A percentile compares a stretch with the other conserved stretches of the same genome.
phyloP scores from a whole-genome alignment of 2,329 filamentous ascomycete genomes.

The Xylaria arbuscula region DNA sequence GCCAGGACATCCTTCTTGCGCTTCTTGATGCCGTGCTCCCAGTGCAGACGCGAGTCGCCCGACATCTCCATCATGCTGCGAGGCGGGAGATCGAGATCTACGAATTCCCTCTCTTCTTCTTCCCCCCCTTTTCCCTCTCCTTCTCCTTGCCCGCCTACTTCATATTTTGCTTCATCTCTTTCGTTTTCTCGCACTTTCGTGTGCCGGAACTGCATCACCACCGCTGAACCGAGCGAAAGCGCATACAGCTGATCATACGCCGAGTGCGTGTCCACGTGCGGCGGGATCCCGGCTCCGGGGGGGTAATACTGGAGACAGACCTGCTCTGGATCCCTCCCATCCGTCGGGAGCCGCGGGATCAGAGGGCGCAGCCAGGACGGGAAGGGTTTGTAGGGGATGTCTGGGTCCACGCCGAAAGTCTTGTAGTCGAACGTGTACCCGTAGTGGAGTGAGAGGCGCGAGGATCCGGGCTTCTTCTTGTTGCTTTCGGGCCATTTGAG shows the following conservation, averaged over 20 bases:
- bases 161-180: too few relatives aligned
- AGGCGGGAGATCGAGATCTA: conserved; percentile 59
- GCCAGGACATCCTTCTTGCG: conserved; percentile 62
- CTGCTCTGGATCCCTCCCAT: conserved; percentile 61
- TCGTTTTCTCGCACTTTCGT: conserved; percentile 31
- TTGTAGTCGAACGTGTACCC: conserved; percentile 69
- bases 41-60: conserved; percentile 62
- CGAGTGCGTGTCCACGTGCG: conserved; percentile 69
- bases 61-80: conserved; percentile 64
- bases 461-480: conserved; percentile 47
- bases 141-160: too few relatives aligned
- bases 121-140: background rate
- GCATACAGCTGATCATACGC: conserved; percentile 52
- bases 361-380: conserved; percentile 63
- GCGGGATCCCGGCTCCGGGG: conserved; percentile 68
- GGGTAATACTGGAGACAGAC: conserved; percentile 70
- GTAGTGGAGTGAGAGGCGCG: conserved; percentile 63
- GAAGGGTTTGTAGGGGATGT: conserved; percentile 62
- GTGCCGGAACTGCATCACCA: conserved; percentile 44
- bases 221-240: conserved; percentile 42
- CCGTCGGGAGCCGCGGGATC: conserved; percentile 53
- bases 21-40: conserved; percentile 66
- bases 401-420: conserved; percentile 64
- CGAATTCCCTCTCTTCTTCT: conserved; percentile 13
- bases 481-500: conserved; percentile 58